Base-by-base conservation (phyloP, 2,329 filamentous ascomycete genomes). In the Pseudogymnoascus verrucosus region DNA sequence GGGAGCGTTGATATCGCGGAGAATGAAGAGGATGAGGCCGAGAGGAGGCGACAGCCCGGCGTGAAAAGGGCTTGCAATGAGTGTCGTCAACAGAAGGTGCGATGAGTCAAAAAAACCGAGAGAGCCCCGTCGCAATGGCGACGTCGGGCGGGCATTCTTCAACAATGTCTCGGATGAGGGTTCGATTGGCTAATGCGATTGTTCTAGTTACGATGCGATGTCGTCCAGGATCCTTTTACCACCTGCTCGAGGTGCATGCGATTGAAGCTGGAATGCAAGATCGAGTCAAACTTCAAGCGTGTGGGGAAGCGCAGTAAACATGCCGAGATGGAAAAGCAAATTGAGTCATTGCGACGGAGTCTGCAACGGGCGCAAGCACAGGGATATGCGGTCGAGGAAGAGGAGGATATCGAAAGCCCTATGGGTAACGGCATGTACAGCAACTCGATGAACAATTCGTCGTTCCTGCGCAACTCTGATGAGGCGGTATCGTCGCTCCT, bases 271-370 rank as follows among this genome's bases (percentile, higher is more conserved):
- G 84, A 88, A 66, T 95, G 90, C 80, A 90, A 91, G 75, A 93
- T 95, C 75, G 89, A 93, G 75, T 90, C 89, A 71, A 91, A 92
- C 75, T 93, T 93, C 78, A 93, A 92, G 81, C 87, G 90, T 69
- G 81, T 93, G 16, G 89, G 90, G 67, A 95, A 95, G 79, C 84
- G 90, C 44, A 89, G 86, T 67, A 89, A 90, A 74, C 89, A 93
- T 75, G 89, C 89, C 71, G 90, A 93, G 76, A 93, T 93, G 89
- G 89, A 91, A 73, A 89, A 87, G 76, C 89, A 93, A 75, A 90
- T 93, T 71, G 88, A 90, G 64, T 84, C 80, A 66, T 76, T 89
- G 68, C 83, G 86, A 61, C 82, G 85, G 54, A 84, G 80, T 69
- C 79, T 89, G 66, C 78, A 83, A 64, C 79, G 81, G 67, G 86